Conservation (phyloP, 306 rosid genomes). For the Urtica urens region DNA sequence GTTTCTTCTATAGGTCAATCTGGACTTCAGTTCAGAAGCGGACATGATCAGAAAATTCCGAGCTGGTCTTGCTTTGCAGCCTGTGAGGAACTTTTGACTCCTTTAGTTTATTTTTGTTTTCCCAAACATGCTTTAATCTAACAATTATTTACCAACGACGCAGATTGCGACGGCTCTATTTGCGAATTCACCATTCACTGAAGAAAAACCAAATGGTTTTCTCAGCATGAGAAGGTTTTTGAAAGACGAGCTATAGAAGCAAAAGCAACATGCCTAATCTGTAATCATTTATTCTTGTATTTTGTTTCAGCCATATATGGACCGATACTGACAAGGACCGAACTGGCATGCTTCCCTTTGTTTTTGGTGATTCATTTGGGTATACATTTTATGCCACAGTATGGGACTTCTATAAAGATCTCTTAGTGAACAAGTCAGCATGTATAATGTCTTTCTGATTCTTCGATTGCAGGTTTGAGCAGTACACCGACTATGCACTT, state of each 20-base stretch:
- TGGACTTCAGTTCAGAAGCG: slow-evolving; percentile 88
- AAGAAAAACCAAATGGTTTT: slow-evolving; percentile 92
- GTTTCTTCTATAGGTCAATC: slow-evolving; percentile 61
- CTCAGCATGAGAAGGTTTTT: slow-evolving; percentile 88
- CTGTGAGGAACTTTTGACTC: slow-evolving; percentile 48
- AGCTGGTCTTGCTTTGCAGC: slow-evolving; percentile 91
- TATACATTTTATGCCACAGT: slow-evolving; percentile 5
- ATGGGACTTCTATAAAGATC: neutral
- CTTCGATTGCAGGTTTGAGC: slow-evolving; percentile 68
- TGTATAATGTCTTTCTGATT: slow-evolving; percentile 5
- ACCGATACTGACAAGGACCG: slow-evolving; percentile 85
- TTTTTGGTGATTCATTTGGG: slow-evolving; percentile 89
- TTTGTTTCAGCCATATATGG: slow-evolving; percentile 78
- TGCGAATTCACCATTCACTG: slow-evolving; percentile 93
- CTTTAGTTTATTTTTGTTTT: slow-evolving; percentile 8
- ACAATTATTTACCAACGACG: slow-evolving; percentile 20
- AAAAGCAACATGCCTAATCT: neutral
- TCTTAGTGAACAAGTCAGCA: slow-evolving; percentile 17
- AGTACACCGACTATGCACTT: slow-evolving; percentile 90
- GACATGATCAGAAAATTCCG: slow-evolving; percentile 95
- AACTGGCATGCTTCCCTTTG: slow-evolving; percentile 95
- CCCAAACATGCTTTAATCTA: slow-evolving; percentile 17
- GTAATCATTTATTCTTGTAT: slow-evolving; percentile 14
- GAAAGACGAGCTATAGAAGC: neutral
- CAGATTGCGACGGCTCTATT: slow-evolving; percentile 99